These are phyloP conservation scores for Pythium monospermum DNA, from an alignment of 352 stramenopile genomes.

Conservation along the genomic window DNA sequence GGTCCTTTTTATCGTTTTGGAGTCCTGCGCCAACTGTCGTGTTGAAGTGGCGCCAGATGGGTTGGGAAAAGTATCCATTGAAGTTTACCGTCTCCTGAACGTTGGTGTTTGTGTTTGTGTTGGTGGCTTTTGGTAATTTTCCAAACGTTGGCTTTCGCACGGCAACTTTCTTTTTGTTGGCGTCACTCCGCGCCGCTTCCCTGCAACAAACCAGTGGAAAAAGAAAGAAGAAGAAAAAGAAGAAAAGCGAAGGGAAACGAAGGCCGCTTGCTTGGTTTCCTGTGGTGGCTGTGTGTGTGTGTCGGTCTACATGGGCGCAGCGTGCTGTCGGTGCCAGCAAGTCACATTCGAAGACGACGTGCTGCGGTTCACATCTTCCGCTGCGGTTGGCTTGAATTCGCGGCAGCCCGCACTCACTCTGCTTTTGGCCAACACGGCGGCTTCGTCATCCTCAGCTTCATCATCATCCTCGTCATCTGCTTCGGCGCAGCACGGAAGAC, in stretches of 20 bases:
- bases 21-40: no score
- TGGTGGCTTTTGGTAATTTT: background rate
- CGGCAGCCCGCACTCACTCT: background rate
- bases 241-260: background rate
- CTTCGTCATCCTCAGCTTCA: background rate
- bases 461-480: no score
- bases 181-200: background rate
- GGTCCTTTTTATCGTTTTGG: no score
- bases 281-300: no score
- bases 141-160: conserved; percentile 4
- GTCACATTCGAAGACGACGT: conserved; percentile 51
- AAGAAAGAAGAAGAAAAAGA: conserved; percentile 2
- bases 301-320: conserved; percentile 63
- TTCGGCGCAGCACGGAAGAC: no score
- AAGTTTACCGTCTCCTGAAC: conserved; percentile 13
- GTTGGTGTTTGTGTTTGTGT: conserved; percentile 15
- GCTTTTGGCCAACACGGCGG: background rate
- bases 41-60: no score
- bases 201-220: no score
- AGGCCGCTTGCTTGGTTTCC: background rate
- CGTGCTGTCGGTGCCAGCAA: conserved; percentile 68
- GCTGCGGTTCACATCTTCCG: conserved; percentile 31
- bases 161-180: conserved; percentile 8
- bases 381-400: background rate
- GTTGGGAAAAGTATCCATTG: no score